phyloP scores from a whole-genome alignment of 2,329 filamentous ascomycete genomes.

The Tolypocladium tropicale region DNA sequence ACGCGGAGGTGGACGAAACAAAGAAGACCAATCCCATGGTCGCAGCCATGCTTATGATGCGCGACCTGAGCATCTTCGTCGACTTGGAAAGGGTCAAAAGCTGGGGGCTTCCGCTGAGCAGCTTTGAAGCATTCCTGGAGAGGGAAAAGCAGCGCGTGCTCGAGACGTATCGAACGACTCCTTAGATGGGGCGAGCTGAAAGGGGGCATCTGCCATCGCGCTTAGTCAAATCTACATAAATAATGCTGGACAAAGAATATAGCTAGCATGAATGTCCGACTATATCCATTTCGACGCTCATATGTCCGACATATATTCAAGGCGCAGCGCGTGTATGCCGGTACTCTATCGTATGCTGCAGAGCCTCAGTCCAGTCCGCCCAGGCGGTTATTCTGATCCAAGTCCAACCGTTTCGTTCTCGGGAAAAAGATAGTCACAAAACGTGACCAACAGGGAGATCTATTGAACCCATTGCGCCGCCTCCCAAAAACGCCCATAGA shows the following conservation, averaged over 20 bases:
- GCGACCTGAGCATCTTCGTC: slow-evolving; percentile 22
- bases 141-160: slow-evolving; percentile 23
- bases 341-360: neutral
- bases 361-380: neutral
- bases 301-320: neutral
- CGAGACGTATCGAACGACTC: slow-evolving; percentile 14
- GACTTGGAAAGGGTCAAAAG: slow-evolving; percentile 22
- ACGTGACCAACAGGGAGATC: neutral
- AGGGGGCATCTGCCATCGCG: too few relatives aligned
- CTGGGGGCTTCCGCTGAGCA: slow-evolving; percentile 30
- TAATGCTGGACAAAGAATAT: too few relatives aligned
- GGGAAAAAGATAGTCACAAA: neutral
- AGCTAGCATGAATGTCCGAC: too few relatives aligned
- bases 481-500: neutral
- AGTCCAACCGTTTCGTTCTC: neutral
- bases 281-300: neutral
- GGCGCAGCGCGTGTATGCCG: neutral
- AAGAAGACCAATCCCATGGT: slow-evolving; percentile 26
- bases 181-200: neutral
- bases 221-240: too few relatives aligned
- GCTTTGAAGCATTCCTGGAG: slow-evolving; percentile 31
- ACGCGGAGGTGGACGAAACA: slow-evolving; percentile 27
- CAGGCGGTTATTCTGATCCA: neutral
- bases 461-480: neutral
- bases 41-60: slow-evolving; percentile 23